Evolutionary conservation across 768 basidiomycete species (phyloP), one percentile per base, ranked within the genome.

Genomic region (Cystofilobasidium ferigula): DNA sequence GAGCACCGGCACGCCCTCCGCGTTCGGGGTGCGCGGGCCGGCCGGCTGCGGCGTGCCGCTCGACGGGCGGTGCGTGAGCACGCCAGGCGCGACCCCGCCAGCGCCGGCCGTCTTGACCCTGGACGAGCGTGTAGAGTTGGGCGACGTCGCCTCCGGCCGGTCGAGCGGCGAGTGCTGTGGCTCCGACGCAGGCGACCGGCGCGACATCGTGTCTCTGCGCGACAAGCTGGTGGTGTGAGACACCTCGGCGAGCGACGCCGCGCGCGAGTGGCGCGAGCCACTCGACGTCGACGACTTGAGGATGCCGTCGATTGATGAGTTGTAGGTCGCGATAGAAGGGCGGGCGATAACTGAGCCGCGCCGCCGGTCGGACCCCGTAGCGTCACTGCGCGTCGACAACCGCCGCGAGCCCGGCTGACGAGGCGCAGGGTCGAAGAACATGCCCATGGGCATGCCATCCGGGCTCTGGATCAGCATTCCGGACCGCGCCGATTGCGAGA

Each of bases 381-480:
- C 42, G 12, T 61, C 51, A 32, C 34, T 51, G 12, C 32, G 35
- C 12, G 24, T 54, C 32, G 66, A 67, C 7, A 47, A 61, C 18
- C 66, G 30, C 30, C 66, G 38, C n/a, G 60, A 67, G 43, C 48
- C 64, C 13, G 64, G 45, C 26, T 54, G 14, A 12, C 69, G 53
- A 3, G 66, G 68, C 45, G 75, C 75, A 1, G 93, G 94, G 69
- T 92, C 87, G 77, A 98, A 99, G 78, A 92, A 89, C 64, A 99
- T 93, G 14, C 92, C 94, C n/a, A 89, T 82, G 2, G 90, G 88
- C 70, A 90, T 85, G 0, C 94, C 94, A 74, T 94, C 91, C 1
- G 91, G 89, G 72, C 86, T 89, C 70, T 93, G 88, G 42, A 98
- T 87, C 59, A 97, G 82, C 9, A 94, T 81, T 0, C 93, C 93